Conservation (phyloP, 345 rosid species). For the Reutealis trisperma region DNA sequence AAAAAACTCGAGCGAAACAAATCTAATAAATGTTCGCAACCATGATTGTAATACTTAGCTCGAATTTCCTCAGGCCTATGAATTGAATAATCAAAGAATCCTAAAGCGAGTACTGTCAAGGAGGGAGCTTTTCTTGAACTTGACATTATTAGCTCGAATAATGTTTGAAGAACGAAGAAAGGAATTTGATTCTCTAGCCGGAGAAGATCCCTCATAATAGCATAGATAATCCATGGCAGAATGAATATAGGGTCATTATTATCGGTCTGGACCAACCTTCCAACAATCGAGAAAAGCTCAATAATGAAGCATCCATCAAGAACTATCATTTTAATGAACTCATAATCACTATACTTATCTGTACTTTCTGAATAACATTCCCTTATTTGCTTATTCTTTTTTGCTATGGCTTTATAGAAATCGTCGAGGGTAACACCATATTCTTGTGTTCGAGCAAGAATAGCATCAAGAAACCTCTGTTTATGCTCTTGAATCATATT, state of each 20-base stretch:
- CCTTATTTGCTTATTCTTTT: background rate
- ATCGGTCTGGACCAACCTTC: too few relatives aligned
- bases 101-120: background rate
- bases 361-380: constrained; percentile 14
- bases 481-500: constrained; percentile 25
- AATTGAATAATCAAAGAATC: constrained; percentile 8
- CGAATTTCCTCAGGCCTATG: background rate
- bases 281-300: background rate
- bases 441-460: too few relatives aligned
- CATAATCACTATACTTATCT: background rate
- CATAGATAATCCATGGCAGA: constrained; percentile 4
- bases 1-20: constrained; percentile 7
- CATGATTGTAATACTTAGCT: background rate
- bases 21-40: constrained; percentile 15
- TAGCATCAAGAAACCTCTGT: constrained; percentile 1
- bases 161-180: constrained; percentile 12
- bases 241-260: constrained; percentile 14
- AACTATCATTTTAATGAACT: constrained; percentile 21
- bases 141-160: background rate
- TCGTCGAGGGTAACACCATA: background rate
- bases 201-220: constrained; percentile 23
- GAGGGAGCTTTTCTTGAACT: background rate
- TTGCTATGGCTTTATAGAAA: background rate
- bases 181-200: constrained; percentile 31
- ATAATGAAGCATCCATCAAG: constrained; percentile 27